phyloP scores from a whole-genome alignment of 805 yeast species.

The Wickerhamiella sorbophila region DNA sequence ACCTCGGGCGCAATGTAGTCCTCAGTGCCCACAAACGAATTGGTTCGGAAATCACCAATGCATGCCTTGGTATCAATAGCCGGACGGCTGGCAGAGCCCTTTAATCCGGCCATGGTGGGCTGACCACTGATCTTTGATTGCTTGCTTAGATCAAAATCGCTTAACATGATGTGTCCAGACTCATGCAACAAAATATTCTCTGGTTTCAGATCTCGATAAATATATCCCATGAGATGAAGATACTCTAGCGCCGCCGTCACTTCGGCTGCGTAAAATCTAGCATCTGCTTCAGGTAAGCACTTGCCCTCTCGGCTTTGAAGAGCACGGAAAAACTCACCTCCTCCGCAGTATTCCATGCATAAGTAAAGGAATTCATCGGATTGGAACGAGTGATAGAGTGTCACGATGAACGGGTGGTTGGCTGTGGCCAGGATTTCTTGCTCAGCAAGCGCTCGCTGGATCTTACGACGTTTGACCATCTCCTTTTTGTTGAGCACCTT shows the following conservation, averaged over 20 bases:
- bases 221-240: slow-evolving; percentile 90
- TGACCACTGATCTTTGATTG: slow-evolving; percentile 65
- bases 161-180: slow-evolving; percentile 95
- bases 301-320: slow-evolving; percentile 79
- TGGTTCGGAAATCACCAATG: slow-evolving; percentile 90
- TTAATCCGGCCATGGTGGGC: slow-evolving; percentile 46
- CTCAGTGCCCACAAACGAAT: slow-evolving; percentile 97
- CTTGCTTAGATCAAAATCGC: slow-evolving; percentile 90
- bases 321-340: slow-evolving; percentile 96
- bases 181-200: slow-evolving; percentile 89
- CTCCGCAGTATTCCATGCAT: slow-evolving; percentile 99
- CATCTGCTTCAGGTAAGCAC: slow-evolving; percentile 76
- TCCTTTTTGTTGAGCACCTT: slow-evolving; percentile 80
- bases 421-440: slow-evolving; percentile 92
- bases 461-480: slow-evolving; percentile 89
- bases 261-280: slow-evolving; percentile 88
- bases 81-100: slow-evolving; percentile 33
- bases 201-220: slow-evolving; percentile 91
- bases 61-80: slow-evolving; percentile 88
- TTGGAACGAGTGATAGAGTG: slow-evolving; percentile 91
- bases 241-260: slow-evolving; percentile 95
- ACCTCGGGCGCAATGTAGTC: slow-evolving; percentile 99
- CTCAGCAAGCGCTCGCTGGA: slow-evolving; percentile 88
- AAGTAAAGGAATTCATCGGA: slow-evolving; percentile 79
- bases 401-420: slow-evolving; percentile 94